Percentiles rank a stretch among this genome's conserved stretches.
Evolutionary conservation across 2,329 filamentous ascomycete species (phyloP).

Genomic region (Chalaropsis thielavioides): DNA sequence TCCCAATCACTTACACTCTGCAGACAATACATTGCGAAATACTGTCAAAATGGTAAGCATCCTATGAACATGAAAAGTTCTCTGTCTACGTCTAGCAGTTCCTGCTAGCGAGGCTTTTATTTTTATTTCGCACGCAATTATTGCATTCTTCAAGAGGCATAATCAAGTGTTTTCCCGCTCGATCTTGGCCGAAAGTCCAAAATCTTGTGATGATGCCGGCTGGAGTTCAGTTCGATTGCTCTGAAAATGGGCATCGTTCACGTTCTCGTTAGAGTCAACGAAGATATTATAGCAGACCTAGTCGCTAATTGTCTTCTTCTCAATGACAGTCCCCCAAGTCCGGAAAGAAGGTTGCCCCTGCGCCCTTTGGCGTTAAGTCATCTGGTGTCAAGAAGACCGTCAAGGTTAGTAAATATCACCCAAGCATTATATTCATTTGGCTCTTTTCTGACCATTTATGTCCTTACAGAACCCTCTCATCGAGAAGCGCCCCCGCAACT

Average conservation of each 20-base stretch:
- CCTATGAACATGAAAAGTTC: conserved; percentile 15
- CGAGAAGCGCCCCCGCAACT: conserved; percentile 97
- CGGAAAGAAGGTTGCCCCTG: conserved; percentile 95
- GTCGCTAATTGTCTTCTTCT: conserved; percentile 92
- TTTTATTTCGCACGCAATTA: conserved; percentile 6
- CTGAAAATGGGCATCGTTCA: not conserved
- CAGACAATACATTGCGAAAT: conserved; percentile 16
- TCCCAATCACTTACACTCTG: conserved; percentile 7
- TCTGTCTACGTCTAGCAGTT: conserved; percentile 7
- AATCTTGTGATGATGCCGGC: conserved; percentile 18
- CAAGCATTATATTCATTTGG: no score
- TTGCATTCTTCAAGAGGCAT: conserved; percentile 5
- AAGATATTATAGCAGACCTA: conserved; percentile 66
- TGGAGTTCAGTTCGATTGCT: conserved; percentile 14
- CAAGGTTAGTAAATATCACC: conserved; percentile 55
- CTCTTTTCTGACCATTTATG: conserved; percentile 18
- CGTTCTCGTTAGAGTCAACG: conserved; percentile 72
- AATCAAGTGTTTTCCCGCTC: conserved; percentile 16
- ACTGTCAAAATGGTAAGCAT: conserved; percentile 32
- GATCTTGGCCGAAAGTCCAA: conserved; percentile 8
- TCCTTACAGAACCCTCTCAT: conserved; percentile 79
- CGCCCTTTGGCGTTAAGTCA: conserved; percentile 92
- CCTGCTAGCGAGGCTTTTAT: conserved; percentile 7
- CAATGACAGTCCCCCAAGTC: conserved; percentile 99
- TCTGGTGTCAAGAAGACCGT: conserved; percentile 83